phyloP scores from a whole-genome alignment of 2,329 filamentous ascomycete species.

The Pseudocercospora ulei region DNA sequence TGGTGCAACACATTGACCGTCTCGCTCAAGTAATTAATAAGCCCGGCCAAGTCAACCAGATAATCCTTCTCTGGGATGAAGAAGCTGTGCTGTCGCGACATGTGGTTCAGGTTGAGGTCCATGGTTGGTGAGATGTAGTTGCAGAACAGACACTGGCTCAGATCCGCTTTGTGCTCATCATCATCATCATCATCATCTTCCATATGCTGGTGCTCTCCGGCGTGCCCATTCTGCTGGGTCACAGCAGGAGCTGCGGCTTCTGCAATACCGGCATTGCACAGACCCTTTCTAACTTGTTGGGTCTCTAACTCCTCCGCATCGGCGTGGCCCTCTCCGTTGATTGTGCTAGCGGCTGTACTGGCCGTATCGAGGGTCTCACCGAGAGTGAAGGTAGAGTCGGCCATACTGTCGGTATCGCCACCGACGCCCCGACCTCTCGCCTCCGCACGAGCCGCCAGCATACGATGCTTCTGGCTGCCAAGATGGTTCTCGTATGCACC shows the following conservation, averaged over 20 bases:
- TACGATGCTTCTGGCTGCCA: conserved; percentile 79
- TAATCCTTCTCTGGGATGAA: conserved; percentile 87
- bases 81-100: conserved; percentile 88
- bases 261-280: conserved; percentile 55
- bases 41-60: conserved; percentile 68
- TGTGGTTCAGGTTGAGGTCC: conserved; percentile 71
- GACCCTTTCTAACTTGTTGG: conserved; percentile 62
- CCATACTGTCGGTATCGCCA: conserved; percentile 54
- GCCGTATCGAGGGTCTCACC: conserved; percentile 61
- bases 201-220: conserved; percentile 39
- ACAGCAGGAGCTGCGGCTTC: conserved; percentile 25
- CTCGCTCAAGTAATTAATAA: conserved; percentile 66
- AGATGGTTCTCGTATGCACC: conserved; percentile 93
- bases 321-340: conserved; percentile 46
- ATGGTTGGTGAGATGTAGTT: conserved; percentile 70
- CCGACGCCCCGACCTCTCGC: conserved; percentile 42
- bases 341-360: conserved; percentile 41
- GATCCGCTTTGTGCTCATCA: conserved; percentile 35
- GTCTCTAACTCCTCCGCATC: conserved; percentile 59
- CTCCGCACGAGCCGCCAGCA: conserved; percentile 49
- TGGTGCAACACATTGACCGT: conserved; percentile 73
- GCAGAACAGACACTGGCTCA: conserved; percentile 72
- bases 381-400: conserved; percentile 84
- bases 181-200: conserved; percentile 25
- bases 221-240: conserved; percentile 19